Base-by-base conservation (phyloP, 441 rosid species). In the Populus hybrid region DNA sequence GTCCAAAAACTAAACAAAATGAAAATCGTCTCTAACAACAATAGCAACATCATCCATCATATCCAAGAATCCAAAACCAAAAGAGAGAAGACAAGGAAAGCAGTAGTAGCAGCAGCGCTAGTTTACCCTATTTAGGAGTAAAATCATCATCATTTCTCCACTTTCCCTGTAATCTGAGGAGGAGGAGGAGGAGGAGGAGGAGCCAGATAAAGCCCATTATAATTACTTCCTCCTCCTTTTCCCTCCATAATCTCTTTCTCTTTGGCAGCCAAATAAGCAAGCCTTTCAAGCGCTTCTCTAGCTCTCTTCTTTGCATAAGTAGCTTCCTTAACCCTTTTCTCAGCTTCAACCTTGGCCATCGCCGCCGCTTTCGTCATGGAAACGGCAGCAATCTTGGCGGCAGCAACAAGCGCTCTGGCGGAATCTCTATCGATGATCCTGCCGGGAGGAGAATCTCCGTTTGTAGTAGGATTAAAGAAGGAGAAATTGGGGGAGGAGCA, bases 401-500 rank as follows among this genome's bases (percentile, higher is more conserved):
- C 96, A 11, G 92, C 91, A 5, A 87, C 76, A 61, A 93, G 90
- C 18, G 92, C 98, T 70, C 61, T 84, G 42, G 85, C 83, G 9
- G 90, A 85, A 28, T 79, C 76, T 46, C n/a, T 26, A 50, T 83
- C 86, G 50, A 92, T 68, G 34, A 67, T 71, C 73, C 71, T 73
- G 72, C 32, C n/a, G 21, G 66, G 18, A 8, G 75, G 4, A 24
- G 16, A 24, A 18, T 10, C 75, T 7, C 4, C n/a, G 40, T 16
- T 16, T 16, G 30, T 77, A 23, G 82, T 26, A 7, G 35, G 8
- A 7, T 42, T 21, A 83, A 87, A 85, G 84, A 93, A 93, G 59
- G 84, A 67, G 86, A 89, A 87, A 81, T 86, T 86, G 75, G 93
- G 93, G 86, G 80, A 77, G 21, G 89, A 79, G 78, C 98, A 93